phyloP scores from a whole-genome alignment of 2,329 filamentous ascomycete genomes.

The Apiospora sp. region DNA sequence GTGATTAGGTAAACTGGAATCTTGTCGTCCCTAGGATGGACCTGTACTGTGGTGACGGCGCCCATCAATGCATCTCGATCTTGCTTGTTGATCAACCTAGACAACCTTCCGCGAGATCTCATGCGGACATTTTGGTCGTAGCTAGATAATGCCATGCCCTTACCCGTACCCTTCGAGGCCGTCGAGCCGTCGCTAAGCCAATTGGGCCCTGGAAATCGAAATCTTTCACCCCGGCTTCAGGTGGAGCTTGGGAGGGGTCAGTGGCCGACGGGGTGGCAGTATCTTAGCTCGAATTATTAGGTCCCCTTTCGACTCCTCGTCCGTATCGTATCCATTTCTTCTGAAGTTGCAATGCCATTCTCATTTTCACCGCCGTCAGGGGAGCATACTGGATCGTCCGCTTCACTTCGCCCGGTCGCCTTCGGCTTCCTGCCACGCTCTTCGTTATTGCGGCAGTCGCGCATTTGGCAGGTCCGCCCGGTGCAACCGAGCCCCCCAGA shows the following conservation, averaged over 20 bases:
- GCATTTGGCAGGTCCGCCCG: background rate
- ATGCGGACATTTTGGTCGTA: slow-evolving; percentile 9
- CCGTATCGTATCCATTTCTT: slow-evolving; percentile 8
- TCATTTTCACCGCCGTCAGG: slow-evolving; percentile 16
- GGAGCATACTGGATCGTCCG: background rate
- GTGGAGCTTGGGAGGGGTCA: slow-evolving; percentile 11
- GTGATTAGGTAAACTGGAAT: slow-evolving; percentile 13
- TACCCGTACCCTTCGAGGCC: background rate
- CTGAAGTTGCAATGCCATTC: slow-evolving; percentile 8
- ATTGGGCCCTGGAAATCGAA: slow-evolving; percentile 8
- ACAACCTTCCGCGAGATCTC: slow-evolving; percentile 9
- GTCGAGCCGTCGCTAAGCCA: background rate
- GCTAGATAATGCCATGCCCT: background rate
- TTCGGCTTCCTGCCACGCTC: background rate
- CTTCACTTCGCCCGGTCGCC: background rate
- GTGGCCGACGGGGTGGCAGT: slow-evolving; percentile 8
- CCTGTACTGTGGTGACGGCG: background rate
- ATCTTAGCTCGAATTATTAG: slow-evolving; percentile 1
- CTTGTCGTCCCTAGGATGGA: background rate
- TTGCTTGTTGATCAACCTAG: background rate
- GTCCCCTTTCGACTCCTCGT: background rate
- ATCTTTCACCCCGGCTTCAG: slow-evolving; percentile 7
- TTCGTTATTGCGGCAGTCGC: background rate
- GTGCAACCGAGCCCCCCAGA: background rate
- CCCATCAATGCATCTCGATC: slow-evolving; percentile 11